Base-by-base conservation (phyloP, 78 protist genomes). In the Paratrimastix pyriformis region DNA sequence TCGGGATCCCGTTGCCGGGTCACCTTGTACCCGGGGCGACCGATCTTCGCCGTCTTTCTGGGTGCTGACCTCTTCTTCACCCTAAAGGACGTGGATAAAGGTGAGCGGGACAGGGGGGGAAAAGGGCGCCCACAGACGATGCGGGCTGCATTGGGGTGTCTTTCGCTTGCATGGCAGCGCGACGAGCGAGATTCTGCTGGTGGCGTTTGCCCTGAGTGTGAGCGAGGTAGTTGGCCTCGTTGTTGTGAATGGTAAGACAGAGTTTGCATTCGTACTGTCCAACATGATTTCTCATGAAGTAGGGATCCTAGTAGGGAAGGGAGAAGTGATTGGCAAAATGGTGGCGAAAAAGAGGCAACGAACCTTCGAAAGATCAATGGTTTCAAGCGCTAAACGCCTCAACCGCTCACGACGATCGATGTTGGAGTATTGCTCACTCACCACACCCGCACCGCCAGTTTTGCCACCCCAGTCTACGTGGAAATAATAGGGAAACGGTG, bases 221-320 rank as follows among this genome's bases (percentile, higher is more conserved):
- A 5, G 90, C 75, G 46, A 83, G 80, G 59, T 83, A 86, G 55
- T 72, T 72, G 26, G 96, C 98, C 45, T 94, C 97, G 74, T 90
- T 96, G 9, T 66, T 85, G 81, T 97, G 99, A 38, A 91, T 83
- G 3, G 99, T 96, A 30, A 94, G 70, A 83, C 99, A 97, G 21
- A 97, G 90, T 76, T 80, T 90, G 89, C 99, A 97, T 84, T 97
- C 99, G 81, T 88, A 95, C 26, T 84, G 72, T 21, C 98, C 98
- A n/a, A 91, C 46, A 71, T 94, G 91, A 52, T 90, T 91, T 6
- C 55, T 8, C 85, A 81, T 65, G 54, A 90, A 80, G 65, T 85
- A 88, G 1, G 91, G 92, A 50, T 90, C 87, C 42, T 84, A 3
- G 4, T 11, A 45, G 21, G 58, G 29, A 42, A 21, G 24, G 21